A percentile compares a stretch with the other conserved stretches of the same genome.
phyloP scores from a whole-genome alignment of 495 filamentous ascomycete genomes.

The Clohesyomyces aquaticus region DNA sequence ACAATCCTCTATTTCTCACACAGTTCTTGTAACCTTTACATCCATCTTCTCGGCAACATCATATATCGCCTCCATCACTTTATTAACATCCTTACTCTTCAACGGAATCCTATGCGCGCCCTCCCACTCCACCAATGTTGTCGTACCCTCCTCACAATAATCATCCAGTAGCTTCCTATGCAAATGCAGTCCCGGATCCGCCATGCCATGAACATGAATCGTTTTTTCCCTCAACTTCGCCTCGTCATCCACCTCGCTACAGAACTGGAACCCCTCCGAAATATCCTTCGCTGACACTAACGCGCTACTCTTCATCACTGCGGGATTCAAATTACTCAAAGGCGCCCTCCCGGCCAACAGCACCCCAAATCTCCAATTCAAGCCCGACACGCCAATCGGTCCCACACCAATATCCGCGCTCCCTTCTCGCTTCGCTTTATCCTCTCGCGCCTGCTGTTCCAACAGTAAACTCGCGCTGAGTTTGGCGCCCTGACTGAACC shows the following conservation, averaged over 20 bases:
- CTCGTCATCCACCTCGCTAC: slow-evolving; percentile 40
- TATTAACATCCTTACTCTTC: slow-evolving; percentile 57
- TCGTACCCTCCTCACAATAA: slow-evolving; percentile 54
- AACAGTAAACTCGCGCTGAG: slow-evolving; percentile 54
- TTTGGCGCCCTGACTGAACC: slow-evolving; percentile 64
- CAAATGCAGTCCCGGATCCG: slow-evolving; percentile 57
- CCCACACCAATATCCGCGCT: slow-evolving; percentile 24
- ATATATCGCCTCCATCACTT: slow-evolving; percentile 53
- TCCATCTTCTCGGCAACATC: slow-evolving; percentile 50
- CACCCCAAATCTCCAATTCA: slow-evolving; percentile 51
- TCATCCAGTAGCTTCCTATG: slow-evolving; percentile 56
- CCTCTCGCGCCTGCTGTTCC: slow-evolving; percentile 47
- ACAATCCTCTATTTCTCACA: slow-evolving; percentile 3
- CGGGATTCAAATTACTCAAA: slow-evolving; percentile 50
- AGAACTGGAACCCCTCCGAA: slow-evolving; percentile 46
- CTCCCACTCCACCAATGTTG: slow-evolving; percentile 62
- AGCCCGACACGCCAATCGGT: slow-evolving; percentile 30
- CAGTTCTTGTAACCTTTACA: slow-evolving; percentile 30
- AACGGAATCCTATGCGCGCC: slow-evolving; percentile 63
- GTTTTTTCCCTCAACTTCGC: slow-evolving; percentile 56
- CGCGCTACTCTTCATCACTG: slow-evolving; percentile 35
- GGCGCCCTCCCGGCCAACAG: slow-evolving; percentile 62
- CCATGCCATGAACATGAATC: slow-evolving; percentile 65
- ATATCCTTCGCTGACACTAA: slow-evolving; percentile 44
- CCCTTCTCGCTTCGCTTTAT: slow-evolving; percentile 30